phyloP scores from a whole-genome alignment of 169 alveolate genomes.

The Theileria annulata region DNA sequence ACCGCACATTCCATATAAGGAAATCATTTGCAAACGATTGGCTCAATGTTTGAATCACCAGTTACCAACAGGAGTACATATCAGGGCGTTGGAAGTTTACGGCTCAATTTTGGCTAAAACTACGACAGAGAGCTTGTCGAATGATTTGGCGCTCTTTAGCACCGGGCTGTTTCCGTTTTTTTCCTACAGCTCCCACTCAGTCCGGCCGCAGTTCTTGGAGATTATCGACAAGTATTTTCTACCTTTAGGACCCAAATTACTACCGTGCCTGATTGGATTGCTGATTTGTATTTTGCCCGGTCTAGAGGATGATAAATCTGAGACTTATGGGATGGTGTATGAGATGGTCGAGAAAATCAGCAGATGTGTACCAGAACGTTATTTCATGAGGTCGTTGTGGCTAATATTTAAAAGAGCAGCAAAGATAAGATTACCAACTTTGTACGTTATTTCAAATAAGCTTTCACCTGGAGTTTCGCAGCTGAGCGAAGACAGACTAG shows the following conservation, averaged over 20 bases:
- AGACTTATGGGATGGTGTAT: slow-evolving; percentile 68
- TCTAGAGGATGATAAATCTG: slow-evolving; percentile 82
- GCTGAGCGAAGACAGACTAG: slow-evolving; percentile 68
- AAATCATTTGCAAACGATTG: slow-evolving; percentile 84
- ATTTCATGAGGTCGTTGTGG: slow-evolving; percentile 83
- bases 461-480: slow-evolving; percentile 68
- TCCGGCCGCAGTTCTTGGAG: slow-evolving; percentile 84
- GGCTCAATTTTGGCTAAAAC: slow-evolving; percentile 83
- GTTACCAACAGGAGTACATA: slow-evolving; percentile 91
- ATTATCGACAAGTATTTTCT: slow-evolving; percentile 80
- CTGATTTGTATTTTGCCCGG: slow-evolving; percentile 81
- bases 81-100: slow-evolving; percentile 87
- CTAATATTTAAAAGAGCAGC: slow-evolving; percentile 73
- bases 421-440: slow-evolving; percentile 77
- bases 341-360: slow-evolving; percentile 71
- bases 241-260: slow-evolving; percentile 80
- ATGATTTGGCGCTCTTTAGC: slow-evolving; percentile 86
- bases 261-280: slow-evolving; percentile 82
- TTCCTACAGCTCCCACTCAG: slow-evolving; percentile 84
- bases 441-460: slow-evolving; percentile 76
- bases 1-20: slow-evolving; percentile 80
- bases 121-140: slow-evolving; percentile 79
- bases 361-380: slow-evolving; percentile 77
- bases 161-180: slow-evolving; percentile 90
- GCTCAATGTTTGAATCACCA: slow-evolving; percentile 91